Percentiles rank a stretch among this genome's conserved stretches.
These are phyloP conservation scores for Colletotrichum sp. DNA, from an alignment of 2,329 filamentous ascomycete species.

Conservation along the genomic window DNA sequence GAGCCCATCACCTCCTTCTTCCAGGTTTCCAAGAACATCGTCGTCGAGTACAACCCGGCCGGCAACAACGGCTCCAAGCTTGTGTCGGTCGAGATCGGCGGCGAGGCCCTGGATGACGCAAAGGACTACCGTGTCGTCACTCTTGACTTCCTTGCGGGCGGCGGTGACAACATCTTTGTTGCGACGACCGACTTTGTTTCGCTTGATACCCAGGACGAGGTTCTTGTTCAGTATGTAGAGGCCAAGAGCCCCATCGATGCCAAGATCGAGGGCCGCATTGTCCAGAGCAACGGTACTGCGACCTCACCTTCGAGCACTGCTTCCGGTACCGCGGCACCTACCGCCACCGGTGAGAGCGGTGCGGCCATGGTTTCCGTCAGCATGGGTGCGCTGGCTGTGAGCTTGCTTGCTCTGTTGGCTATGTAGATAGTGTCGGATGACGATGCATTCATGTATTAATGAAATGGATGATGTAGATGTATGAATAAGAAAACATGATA, in stretches of 20 bases:
- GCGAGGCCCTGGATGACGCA: constrained; percentile 48
- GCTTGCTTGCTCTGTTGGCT: neutral
- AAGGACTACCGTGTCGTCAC: constrained; percentile 63
- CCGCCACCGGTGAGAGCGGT: neutral
- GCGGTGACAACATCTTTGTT: constrained; percentile 67
- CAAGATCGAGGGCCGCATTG: constrained; percentile 52
- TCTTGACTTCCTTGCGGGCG: constrained; percentile 65
- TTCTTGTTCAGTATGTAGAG: constrained; percentile 55
- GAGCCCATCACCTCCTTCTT: constrained; percentile 61
- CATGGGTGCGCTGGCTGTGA: neutral
- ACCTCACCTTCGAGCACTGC: neutral
- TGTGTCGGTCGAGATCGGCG: constrained; percentile 55
- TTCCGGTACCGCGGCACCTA: neutral
- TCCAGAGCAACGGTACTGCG: constrained; percentile 8
- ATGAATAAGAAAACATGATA: neutral
- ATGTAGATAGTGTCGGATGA: neutral
- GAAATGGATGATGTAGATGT: constrained; percentile 10
- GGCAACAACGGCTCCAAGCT: constrained; percentile 55
- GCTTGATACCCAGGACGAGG: constrained; percentile 59
- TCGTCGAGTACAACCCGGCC: constrained; percentile 61
- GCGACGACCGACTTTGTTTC: constrained; percentile 40
- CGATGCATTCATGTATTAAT: neutral
- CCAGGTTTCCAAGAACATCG: constrained; percentile 63
- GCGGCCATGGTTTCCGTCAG: neutral
- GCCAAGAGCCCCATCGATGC: constrained; percentile 53